Evolutionary conservation across 768 basidiomycete genomes (phyloP).

Genomic region (Pisolithus microcarpus): DNA sequence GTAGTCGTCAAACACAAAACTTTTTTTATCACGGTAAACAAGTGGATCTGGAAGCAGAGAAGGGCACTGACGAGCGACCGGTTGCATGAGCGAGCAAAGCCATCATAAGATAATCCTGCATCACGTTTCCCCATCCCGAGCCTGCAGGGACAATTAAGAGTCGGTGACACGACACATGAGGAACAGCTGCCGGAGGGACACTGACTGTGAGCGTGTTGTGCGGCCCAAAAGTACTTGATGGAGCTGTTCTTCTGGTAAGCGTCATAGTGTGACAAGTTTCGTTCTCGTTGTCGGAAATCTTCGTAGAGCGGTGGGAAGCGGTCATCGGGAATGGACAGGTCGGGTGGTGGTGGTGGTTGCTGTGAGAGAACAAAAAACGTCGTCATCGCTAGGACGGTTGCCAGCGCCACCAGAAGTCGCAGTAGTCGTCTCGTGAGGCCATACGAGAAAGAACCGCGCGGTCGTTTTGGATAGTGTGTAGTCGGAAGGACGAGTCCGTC

Average conservation of each 20-base stretch:
- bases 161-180: not conserved
- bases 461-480: not conserved
- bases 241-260: conserved; percentile 24
- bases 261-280: conserved; percentile 35
- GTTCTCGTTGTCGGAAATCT: conserved; percentile 32
- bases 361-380: not conserved
- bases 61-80: conserved; percentile 28
- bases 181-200: no score
- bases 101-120: conserved; percentile 35
- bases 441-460: not conserved
- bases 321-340: not conserved
- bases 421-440: not conserved
- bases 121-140: conserved; percentile 35
- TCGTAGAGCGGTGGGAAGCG: conserved; percentile 37
- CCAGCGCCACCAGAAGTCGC: not conserved
- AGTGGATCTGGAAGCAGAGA: conserved; percentile 1
- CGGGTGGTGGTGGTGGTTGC: not conserved
- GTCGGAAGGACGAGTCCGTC: not conserved
- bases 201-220: conserved; percentile 40
- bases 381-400: not conserved
- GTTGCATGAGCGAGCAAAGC: conserved; percentile 28
- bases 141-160: conserved; percentile 14
- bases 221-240: conserved; percentile 39
- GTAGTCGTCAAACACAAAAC: conserved; percentile 40
- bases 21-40: conserved; percentile 3